These are phyloP conservation scores for Gardenia jasminoides DNA, from an alignment of 257 asterid genomes.

Conservation along the genomic window DNA sequence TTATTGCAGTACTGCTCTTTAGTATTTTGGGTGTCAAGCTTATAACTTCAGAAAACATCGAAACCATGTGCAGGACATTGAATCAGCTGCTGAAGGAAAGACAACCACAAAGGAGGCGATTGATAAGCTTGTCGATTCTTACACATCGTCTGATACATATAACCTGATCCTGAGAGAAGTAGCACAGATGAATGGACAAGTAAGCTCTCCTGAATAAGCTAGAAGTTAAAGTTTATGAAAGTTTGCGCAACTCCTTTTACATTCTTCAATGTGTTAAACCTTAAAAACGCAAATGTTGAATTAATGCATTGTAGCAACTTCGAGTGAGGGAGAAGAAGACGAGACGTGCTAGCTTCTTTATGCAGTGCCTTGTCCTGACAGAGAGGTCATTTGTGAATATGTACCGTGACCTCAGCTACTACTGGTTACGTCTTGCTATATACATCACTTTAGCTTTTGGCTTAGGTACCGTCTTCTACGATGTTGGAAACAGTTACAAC, in stretches of 20 bases:
- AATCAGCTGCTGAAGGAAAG: constrained; percentile 34
- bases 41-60: background rate
- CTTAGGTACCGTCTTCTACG: constrained; percentile 50
- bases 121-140: constrained; percentile 38
- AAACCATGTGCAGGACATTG: constrained; percentile 40
- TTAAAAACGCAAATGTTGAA: background rate
- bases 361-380: constrained; percentile 49
- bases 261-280: background rate
- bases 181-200: constrained; percentile 18
- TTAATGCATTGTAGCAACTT: background rate
- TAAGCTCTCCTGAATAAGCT: background rate
- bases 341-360: constrained; percentile 24
- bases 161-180: constrained; percentile 30
- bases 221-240: background rate
- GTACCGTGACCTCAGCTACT: constrained; percentile 64
- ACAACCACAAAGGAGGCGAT: constrained; percentile 38
- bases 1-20: background rate
- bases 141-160: constrained; percentile 34
- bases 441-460: constrained; percentile 49
- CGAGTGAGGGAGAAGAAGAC: constrained; percentile 25
- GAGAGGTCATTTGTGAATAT: constrained; percentile 52
- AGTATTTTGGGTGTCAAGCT: background rate
- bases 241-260: background rate
- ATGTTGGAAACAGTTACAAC: constrained; percentile 30
- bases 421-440: constrained; percentile 56